Conservation (phyloP, 176 grass and related monocot genomes). For the Bonia amplexicaulis region DNA sequence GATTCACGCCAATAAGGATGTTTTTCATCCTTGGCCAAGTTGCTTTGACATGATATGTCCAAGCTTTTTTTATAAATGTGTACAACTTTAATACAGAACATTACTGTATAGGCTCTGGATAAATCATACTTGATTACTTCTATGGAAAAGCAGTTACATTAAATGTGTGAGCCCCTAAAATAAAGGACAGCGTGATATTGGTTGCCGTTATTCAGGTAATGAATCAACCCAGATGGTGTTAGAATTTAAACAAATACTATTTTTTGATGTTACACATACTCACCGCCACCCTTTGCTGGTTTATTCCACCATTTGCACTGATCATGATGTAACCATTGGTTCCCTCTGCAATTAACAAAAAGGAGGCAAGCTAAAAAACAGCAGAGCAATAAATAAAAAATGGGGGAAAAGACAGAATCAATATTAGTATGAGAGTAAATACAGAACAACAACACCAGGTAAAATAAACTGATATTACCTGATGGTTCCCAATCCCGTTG, state of each 20-base stretch:
- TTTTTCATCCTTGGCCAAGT: background rate
- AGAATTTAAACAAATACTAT: background rate
- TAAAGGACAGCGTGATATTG: background rate
- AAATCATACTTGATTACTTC: background rate
- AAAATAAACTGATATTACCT: slow-evolving; percentile 36
- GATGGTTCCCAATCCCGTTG: slow-evolving; percentile 43
- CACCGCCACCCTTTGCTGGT: slow-evolving; percentile 96
- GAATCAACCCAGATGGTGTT: background rate
- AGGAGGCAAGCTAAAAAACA: background rate
- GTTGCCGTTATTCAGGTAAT: background rate
- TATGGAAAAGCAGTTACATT: background rate
- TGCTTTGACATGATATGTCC: background rate
- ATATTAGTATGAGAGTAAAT: slow-evolving; percentile 1
- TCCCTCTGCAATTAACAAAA: slow-evolving; percentile 41
- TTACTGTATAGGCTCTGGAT: background rate
- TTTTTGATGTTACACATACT: slow-evolving; percentile 17
- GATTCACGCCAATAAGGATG: background rate
- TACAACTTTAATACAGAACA: background rate
- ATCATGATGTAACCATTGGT: slow-evolving; percentile 82
- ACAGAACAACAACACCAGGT: background rate
- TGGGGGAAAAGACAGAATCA: background rate
- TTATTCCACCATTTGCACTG: slow-evolving; percentile 97
- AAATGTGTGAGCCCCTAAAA: background rate
- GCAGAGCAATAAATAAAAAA: background rate
- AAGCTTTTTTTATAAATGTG: background rate